Evolutionary conservation across 352 stramenopile genomes (phyloP).

Genomic region (Globisporangium nunn): DNA sequence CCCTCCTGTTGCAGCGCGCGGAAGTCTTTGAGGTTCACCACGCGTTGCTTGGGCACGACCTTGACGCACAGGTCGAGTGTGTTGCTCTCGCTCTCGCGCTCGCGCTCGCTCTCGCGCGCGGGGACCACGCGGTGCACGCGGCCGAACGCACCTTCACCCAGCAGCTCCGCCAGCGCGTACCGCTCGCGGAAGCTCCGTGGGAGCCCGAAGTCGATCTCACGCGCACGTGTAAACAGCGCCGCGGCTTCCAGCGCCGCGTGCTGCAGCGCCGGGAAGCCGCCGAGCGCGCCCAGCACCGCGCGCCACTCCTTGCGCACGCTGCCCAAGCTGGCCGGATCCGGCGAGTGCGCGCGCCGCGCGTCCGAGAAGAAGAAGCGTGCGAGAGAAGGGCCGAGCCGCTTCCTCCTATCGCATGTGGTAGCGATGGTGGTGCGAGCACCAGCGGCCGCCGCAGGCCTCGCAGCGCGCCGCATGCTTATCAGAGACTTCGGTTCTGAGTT

Average conservation of each 20-base stretch:
- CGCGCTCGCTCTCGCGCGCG: no score
- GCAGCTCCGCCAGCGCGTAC: constrained; percentile 43
- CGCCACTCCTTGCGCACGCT: constrained; percentile 61
- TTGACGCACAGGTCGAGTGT: constrained; percentile 64
- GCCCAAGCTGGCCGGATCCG: constrained; percentile 14
- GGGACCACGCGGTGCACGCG: constrained; percentile 50
- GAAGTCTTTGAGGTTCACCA: constrained; percentile 60
- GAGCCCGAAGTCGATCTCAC: constrained; percentile 61
- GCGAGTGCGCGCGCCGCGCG: no score
- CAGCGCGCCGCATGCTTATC: neutral
- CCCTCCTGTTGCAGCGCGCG: constrained; percentile 57
- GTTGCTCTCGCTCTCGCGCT: constrained; percentile 1
- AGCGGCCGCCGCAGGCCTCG: neutral
- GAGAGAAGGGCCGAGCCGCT: neutral
- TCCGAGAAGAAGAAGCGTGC: neutral
- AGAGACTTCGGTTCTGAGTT: neutral
- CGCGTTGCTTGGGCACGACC: constrained; percentile 59
- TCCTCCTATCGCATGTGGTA: neutral
- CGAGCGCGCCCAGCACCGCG: constrained; percentile 30
- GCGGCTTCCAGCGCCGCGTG: constrained; percentile 42
- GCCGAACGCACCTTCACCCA: constrained; percentile 70
- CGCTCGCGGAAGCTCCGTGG: constrained; percentile 44
- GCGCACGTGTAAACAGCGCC: constrained; percentile 49
- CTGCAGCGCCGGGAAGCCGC: constrained; percentile 36
- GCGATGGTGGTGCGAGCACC: neutral